A percentile compares a stretch with the other conserved stretches of the same genome.
phyloP scores from a whole-genome alignment of 176 grass and related monocot species.

The Phoenix dactylifera region DNA sequence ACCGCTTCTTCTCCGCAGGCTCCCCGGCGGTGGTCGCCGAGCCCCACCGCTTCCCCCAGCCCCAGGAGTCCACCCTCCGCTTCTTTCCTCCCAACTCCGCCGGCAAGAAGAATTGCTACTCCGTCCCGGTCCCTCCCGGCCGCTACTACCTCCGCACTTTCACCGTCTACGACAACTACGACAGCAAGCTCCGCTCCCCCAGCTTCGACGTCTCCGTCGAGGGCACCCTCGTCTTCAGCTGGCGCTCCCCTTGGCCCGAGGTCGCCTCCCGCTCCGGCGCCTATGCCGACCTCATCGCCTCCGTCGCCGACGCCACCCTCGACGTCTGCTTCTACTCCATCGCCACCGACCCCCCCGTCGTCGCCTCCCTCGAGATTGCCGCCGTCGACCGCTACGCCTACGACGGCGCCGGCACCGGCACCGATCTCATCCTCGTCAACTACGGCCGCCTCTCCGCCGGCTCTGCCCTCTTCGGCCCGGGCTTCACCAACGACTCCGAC shows the following conservation, averaged over 20 bases:
- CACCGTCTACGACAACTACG: constrained; percentile 99
- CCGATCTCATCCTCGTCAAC: constrained; percentile 70
- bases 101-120: constrained; percentile 90
- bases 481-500: constrained; percentile 73
- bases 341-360: constrained; percentile 71
- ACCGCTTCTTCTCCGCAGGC: constrained; percentile 63
- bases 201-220: constrained; percentile 91
- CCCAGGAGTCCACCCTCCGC: constrained; percentile 84
- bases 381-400: constrained; percentile 79
- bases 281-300: constrained; percentile 90
- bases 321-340: constrained; percentile 98
- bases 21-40: constrained; percentile 66
- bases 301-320: constrained; percentile 33
- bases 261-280: constrained; percentile 72
- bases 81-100: constrained; percentile 83
- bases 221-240: constrained; percentile 83
- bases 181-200: constrained; percentile 70
- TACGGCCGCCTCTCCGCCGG: constrained; percentile 83
- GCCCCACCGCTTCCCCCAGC: constrained; percentile 75
- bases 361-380: constrained; percentile 74
- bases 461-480: constrained; percentile 58
- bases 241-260: constrained; percentile 88
- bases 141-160: constrained; percentile 94
- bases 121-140: constrained; percentile 55
- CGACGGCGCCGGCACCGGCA: constrained; percentile 62